phyloP scores from a whole-genome alignment of 306 rosid species.

The Amphicarpaea edgeworthii region DNA sequence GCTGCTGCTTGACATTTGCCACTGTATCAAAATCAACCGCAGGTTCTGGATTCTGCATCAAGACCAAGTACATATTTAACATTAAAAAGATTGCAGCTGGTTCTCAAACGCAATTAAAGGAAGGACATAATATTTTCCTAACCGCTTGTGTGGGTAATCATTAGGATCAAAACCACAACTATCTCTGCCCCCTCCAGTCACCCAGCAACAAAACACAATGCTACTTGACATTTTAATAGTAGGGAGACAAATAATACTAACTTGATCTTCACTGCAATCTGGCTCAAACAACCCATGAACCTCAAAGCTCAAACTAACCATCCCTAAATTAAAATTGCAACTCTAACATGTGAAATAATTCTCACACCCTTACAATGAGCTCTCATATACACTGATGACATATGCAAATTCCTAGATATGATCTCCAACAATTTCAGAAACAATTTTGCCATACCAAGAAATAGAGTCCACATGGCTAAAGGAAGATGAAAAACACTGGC shows the following conservation, averaged over 20 bases:
- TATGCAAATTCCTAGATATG: not conserved
- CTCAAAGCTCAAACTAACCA: not conserved
- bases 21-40: slow-evolving; percentile 95
- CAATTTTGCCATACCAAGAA: not conserved
- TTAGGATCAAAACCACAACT: not conserved
- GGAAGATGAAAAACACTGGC: not conserved
- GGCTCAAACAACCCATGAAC: slow-evolving; percentile 22
- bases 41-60: slow-evolving; percentile 91
- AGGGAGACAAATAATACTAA: not conserved
- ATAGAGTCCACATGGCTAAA: not conserved
- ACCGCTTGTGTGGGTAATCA: not conserved
- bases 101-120: not conserved
- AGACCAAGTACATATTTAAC: slow-evolving; percentile 25
- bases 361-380: slow-evolving; percentile 3
- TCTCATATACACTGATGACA: not conserved
- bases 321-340: slow-evolving; percentile 5
- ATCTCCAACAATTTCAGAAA: slow-evolving; percentile 31
- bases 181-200: slow-evolving; percentile 22
- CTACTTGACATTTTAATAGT: not conserved
- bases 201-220: slow-evolving; percentile 12
- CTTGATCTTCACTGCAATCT: not conserved
- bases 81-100: slow-evolving; percentile 3
- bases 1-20: slow-evolving; percentile 80
- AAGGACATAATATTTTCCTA: slow-evolving; percentile 14
- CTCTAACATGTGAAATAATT: slow-evolving; percentile 4